Conservation (phyloP, 164 flowering plant genomes). For the Vitis rupestris region DNA sequence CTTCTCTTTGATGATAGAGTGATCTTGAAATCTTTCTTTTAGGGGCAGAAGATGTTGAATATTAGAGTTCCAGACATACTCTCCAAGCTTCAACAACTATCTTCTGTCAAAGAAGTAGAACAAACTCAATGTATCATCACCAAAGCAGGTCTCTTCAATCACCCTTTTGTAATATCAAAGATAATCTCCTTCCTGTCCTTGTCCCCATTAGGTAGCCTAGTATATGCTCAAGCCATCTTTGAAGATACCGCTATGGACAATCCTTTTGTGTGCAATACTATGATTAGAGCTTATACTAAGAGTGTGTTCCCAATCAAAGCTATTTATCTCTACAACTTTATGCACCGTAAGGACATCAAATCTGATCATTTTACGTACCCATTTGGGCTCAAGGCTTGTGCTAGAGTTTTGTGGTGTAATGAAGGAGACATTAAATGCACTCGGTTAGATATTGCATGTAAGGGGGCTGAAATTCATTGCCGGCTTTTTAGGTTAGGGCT, state of each 20-base stretch:
- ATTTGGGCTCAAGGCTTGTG: constrained; percentile 51
- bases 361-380: constrained; percentile 40
- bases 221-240: constrained; percentile 35
- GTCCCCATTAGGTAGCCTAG: constrained; percentile 36
- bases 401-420: constrained; percentile 14
- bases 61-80: background rate
- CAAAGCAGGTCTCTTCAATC: constrained; percentile 33
- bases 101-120: constrained; percentile 29
- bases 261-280: constrained; percentile 36
- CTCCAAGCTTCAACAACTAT: constrained; percentile 21
- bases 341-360: constrained; percentile 23
- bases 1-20: too few species aligned
- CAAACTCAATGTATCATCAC: constrained; percentile 34
- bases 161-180: constrained; percentile 17
- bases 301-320: constrained; percentile 40
- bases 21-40: too few species aligned
- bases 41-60: too few species aligned
- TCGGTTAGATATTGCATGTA: constrained; percentile 11
- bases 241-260: constrained; percentile 24
- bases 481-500: constrained; percentile 30
- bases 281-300: constrained; percentile 46
- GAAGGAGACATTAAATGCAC: constrained; percentile 9
- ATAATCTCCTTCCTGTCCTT: constrained; percentile 34
- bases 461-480: constrained; percentile 45
- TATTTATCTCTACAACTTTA: constrained; percentile 33